phyloP scores from a whole-genome alignment of 306 rosid species.

The Rosa lucieae region DNA sequence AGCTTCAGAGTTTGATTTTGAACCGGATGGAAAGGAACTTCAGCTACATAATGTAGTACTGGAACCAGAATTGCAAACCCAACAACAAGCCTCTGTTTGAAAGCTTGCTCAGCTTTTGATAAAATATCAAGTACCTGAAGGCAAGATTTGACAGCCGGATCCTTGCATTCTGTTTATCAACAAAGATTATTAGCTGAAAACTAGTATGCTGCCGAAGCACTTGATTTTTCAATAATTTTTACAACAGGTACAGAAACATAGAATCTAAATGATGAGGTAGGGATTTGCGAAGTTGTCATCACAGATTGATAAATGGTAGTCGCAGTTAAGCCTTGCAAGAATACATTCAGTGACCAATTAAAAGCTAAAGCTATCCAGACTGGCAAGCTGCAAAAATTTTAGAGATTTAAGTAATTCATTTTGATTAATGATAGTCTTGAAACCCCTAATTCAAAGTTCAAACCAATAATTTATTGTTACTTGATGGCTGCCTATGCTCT shows the following conservation, averaged over 20 bases:
- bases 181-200: conserved; percentile 32
- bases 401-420: conserved; percentile 10
- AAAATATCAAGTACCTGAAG: conserved; percentile 71
- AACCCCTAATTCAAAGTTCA: background rate
- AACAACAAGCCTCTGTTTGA: conserved; percentile 71
- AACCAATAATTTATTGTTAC: conserved; percentile 3
- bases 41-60: conserved; percentile 67
- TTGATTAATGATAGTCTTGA: background rate
- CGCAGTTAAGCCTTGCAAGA: conserved; percentile 20
- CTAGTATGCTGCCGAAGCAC: conserved; percentile 11
- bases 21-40: conserved; percentile 84
- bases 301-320: conserved; percentile 11
- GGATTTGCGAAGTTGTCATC: background rate
- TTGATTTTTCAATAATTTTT: background rate
- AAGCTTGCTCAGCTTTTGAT: conserved; percentile 69
- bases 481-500: background rate
- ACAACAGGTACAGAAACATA: background rate
- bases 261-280: background rate
- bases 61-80: conserved; percentile 90
- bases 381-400: conserved; percentile 12
- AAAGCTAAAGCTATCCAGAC: conserved; percentile 11
- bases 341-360: conserved; percentile 12
- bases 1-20: conserved; percentile 73
- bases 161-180: conserved; percentile 67
- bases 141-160: conserved; percentile 72